Evolutionary conservation across 495 filamentous ascomycete genomes (phyloP).

Genomic region (Choiromyces venosus): DNA sequence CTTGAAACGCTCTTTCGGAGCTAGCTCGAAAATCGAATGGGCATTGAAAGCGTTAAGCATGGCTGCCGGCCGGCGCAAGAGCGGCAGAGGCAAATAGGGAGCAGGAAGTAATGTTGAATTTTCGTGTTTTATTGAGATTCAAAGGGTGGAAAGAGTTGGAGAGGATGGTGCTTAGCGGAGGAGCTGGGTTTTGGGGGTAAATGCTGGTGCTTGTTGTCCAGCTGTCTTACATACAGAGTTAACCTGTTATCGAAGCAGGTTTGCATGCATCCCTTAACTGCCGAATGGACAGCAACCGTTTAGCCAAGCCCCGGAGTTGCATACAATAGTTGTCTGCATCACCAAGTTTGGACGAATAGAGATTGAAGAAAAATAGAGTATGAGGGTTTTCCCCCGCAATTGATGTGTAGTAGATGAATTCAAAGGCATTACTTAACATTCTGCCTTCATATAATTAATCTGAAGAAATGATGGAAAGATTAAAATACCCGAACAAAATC

Average conservation of each 20-base stretch:
- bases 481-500: not conserved
- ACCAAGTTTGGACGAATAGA: not conserved
- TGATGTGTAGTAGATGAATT: not conserved
- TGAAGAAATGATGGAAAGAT: not conserved
- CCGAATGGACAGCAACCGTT: not conserved
- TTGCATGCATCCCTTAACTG: not conserved
- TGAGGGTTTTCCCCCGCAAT: not conserved
- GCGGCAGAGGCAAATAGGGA: not conserved
- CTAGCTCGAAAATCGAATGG: constrained; percentile 93
- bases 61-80: constrained; percentile 41
- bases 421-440: not conserved
- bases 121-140: not conserved
- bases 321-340: not conserved
- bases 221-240: not conserved
- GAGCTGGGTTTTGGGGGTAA: not conserved
- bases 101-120: not conserved
- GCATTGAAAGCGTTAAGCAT: constrained; percentile 99
- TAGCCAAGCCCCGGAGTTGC: not conserved
- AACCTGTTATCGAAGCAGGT: not conserved
- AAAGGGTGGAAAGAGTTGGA: not conserved
- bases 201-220: constrained; percentile 1
- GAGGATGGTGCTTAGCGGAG: not conserved
- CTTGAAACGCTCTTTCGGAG: constrained; percentile 84
- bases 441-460: not conserved
- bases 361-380: not conserved